These are phyloP conservation scores for Rhizopogon vinicolor DNA, from an alignment of 768 basidiomycete species.

Conservation along the genomic window DNA sequence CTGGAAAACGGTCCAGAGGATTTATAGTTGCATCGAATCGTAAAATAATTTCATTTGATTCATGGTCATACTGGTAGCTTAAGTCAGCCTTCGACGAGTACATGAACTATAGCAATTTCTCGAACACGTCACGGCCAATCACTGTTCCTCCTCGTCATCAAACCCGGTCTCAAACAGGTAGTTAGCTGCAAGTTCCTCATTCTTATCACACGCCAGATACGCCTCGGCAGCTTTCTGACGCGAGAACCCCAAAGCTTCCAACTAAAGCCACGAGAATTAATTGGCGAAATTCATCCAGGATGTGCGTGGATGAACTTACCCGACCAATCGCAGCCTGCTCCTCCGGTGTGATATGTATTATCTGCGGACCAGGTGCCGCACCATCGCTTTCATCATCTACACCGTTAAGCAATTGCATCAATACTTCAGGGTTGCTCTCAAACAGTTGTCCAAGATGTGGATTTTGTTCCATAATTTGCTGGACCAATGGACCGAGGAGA, in stretches of 20 bases:
- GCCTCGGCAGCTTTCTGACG: slow-evolving; percentile 82
- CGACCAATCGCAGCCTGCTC: slow-evolving; percentile 87
- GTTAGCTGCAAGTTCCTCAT: slow-evolving; percentile 95
- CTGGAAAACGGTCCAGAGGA: too few species aligned
- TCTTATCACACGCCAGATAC: slow-evolving; percentile 93
- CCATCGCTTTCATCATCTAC: slow-evolving; percentile 33
- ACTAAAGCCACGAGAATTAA: slow-evolving; percentile 38
- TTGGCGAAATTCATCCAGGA: not conserved
- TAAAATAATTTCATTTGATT: not conserved
- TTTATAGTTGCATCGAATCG: not conserved
- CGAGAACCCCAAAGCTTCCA: slow-evolving; percentile 84
- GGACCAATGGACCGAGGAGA: slow-evolving; percentile 72
- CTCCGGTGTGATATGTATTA: slow-evolving; percentile 78
- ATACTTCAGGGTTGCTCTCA: slow-evolving; percentile 64
- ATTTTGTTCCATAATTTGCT: slow-evolving; percentile 73
- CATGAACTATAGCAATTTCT: slow-evolving; percentile 1
- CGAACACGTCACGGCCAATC: not conserved
- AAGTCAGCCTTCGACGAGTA: not conserved
- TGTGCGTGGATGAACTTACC: slow-evolving; percentile 43
- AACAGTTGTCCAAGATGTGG: slow-evolving; percentile 71
- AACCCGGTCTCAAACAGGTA: slow-evolving; percentile 78
- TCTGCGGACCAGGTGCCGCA: slow-evolving; percentile 46
- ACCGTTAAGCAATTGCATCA: slow-evolving; percentile 60
- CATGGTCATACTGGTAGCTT: not conserved
- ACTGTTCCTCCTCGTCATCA: slow-evolving; percentile 33